phyloP scores from a whole-genome alignment of 2,329 filamentous ascomycete genomes.

The Scytalidium sp. region DNA sequence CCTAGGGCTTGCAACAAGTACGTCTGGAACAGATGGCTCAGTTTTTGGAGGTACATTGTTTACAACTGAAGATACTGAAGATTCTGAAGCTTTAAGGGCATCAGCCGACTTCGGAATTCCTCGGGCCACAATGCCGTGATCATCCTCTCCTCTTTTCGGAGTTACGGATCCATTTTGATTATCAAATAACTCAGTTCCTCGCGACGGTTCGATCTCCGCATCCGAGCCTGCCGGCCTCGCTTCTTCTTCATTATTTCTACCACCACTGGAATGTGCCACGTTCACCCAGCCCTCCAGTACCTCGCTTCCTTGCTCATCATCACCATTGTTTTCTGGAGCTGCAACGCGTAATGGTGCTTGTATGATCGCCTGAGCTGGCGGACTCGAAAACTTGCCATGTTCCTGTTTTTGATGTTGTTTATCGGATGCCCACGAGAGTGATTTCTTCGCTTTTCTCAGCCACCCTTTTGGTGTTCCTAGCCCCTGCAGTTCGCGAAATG shows the following conservation, averaged over 20 bases:
- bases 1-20: background rate
- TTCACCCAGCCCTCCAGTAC: background rate
- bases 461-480: background rate
- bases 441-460: background rate
- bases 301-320: background rate
- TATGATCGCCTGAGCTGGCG: background rate
- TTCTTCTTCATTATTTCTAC: background rate
- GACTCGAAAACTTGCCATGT: background rate
- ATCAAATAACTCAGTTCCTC: background rate
- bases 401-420: background rate
- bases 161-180: background rate
- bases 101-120: background rate
- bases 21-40: background rate
- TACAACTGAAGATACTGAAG: background rate
- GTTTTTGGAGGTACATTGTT: background rate
- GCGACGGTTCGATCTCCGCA: background rate
- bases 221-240: background rate
- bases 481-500: background rate
- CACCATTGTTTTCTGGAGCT: background rate
- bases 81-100: background rate
- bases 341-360: background rate
- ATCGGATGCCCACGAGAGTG: background rate
- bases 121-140: background rate
- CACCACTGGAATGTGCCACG: background rate
- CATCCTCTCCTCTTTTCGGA: background rate